Conservation (phyloP, 1,284 basidiomycete genomes). For the Tilletia walkeri region DNA sequence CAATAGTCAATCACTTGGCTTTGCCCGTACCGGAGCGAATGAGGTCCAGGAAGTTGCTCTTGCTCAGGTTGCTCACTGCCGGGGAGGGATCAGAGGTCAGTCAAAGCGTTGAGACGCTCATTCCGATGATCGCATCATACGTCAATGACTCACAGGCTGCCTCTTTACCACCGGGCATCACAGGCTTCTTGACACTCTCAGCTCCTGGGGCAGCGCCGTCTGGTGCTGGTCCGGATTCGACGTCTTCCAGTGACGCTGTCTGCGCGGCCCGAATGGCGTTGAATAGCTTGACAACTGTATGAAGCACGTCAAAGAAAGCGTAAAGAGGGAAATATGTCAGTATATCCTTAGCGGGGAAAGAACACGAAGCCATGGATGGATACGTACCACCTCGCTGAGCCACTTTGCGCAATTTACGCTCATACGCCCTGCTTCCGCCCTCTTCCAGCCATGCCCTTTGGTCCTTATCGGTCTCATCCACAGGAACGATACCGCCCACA, state of each 20-base stretch:
- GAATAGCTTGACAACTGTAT: conserved; percentile 51
- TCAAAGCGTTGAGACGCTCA: neutral
- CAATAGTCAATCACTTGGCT: no score
- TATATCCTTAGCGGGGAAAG: no score
- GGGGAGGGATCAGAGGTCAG: neutral
- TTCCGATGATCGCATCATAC: neutral
- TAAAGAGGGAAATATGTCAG: no score
- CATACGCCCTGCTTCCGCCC: conserved; percentile 47
- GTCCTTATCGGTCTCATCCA: conserved; percentile 3
- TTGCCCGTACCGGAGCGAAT: conserved; percentile 28
- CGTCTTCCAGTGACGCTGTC: conserved; percentile 42
- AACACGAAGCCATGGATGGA: neutral
- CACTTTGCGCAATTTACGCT: conserved; percentile 49
- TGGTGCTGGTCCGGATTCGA: conserved; percentile 33
- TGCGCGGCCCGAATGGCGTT: conserved; percentile 54
- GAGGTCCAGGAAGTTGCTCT: conserved; percentile 52
- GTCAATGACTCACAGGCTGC: conserved; percentile 22
- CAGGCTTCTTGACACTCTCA: conserved; percentile 27
- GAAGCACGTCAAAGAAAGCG: no score
- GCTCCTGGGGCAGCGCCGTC: neutral
- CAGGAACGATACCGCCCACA: neutral
- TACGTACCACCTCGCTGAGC: conserved; percentile 47
- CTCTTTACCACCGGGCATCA: conserved; percentile 41
- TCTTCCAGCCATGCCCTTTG: conserved; percentile 29
- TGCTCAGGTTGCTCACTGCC: conserved; percentile 47